Percentiles rank a stretch among this genome's conserved stretches.
Conservation (phyloP, 208 protist species). For the Acanthamoeba lugdunensis region DNA sequence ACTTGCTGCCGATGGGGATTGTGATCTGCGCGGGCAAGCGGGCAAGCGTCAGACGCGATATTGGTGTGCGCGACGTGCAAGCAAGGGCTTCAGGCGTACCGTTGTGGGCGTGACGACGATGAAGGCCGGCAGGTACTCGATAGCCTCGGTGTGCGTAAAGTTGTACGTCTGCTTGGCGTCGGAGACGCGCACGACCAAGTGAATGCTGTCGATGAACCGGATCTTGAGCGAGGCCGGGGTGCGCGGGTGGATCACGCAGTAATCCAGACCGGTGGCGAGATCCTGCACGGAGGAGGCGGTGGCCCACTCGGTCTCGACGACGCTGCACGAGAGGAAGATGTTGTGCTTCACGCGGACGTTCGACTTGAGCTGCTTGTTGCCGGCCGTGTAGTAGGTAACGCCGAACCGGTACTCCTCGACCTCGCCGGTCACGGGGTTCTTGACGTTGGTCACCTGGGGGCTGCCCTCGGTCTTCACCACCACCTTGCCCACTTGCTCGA, state of each 20-base stretch:
- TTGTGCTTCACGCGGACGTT: conserved; percentile 55
- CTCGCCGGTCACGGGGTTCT: conserved; percentile 37
- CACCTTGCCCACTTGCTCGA: conserved; percentile 52
- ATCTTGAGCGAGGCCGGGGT: conserved; percentile 58
- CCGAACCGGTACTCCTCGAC: conserved; percentile 52
- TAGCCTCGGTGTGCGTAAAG: conserved; percentile 23
- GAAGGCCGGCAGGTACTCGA: conserved; percentile 62
- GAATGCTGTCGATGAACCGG: conserved; percentile 39
- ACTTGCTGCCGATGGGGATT: conserved; percentile 36
- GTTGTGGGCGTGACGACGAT: conserved; percentile 40
- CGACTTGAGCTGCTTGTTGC: conserved; percentile 33
- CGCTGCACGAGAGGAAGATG: conserved; percentile 32
- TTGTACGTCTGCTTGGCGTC: conserved; percentile 62
- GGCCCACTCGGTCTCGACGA: conserved; percentile 66
- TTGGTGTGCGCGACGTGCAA: background rate
- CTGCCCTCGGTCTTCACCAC: conserved; percentile 11
- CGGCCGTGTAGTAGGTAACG: conserved; percentile 11
- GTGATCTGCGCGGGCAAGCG: background rate
- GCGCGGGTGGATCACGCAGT: conserved; percentile 40
- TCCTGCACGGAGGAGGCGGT: background rate
- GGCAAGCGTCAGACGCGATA: background rate
- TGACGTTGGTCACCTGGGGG: conserved; percentile 27
- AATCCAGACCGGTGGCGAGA: conserved; percentile 3
- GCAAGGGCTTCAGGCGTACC: background rate
- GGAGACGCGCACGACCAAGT: conserved; percentile 48